Conservation (phyloP, 306 rosid genomes). For the Trifolium dubium region DNA sequence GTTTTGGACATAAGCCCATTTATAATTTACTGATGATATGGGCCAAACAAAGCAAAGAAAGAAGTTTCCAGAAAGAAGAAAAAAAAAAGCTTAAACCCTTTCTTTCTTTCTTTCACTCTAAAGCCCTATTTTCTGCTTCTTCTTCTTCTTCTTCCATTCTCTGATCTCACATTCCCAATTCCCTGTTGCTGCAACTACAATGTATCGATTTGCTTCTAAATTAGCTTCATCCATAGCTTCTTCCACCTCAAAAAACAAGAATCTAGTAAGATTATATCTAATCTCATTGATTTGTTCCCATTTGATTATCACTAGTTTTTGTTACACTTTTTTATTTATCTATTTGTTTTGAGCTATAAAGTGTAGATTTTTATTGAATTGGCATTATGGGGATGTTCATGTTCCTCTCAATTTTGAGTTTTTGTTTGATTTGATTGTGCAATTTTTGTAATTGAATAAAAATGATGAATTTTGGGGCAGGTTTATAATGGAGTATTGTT, state of each 20-base stretch:
- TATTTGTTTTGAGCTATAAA: neutral
- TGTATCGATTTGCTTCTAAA: conserved; percentile 77
- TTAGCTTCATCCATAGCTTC: conserved; percentile 65
- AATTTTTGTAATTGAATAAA: neutral
- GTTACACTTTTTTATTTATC: neutral
- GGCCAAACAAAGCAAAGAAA: neutral
- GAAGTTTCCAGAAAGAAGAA: conserved; percentile 6
- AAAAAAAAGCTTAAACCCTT: conserved; percentile 41
- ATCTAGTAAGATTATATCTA: conserved; percentile 51
- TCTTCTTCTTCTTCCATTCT: neutral
- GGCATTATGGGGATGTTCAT: neutral
- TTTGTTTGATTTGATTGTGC: neutral
- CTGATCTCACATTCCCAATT: conserved; percentile 13
- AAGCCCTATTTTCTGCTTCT: conserved; percentile 35
- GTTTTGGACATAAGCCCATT: too few species aligned
- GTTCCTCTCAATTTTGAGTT: neutral
- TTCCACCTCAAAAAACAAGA: conserved; percentile 59
- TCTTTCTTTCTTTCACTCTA: neutral
- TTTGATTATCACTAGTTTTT: neutral
- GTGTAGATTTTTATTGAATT: conserved; percentile 19
- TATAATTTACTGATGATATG: too few species aligned
- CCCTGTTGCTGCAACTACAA: conserved; percentile 39
- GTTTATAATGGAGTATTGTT: conserved; percentile 50
- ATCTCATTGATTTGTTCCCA: neutral
- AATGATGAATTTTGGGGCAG: conserved; percentile 42